Evolutionary conservation across 352 stramenopile genomes (phyloP), one percentile per base, ranked within the genome.

Genomic region (Phytophthora meadii): DNA sequence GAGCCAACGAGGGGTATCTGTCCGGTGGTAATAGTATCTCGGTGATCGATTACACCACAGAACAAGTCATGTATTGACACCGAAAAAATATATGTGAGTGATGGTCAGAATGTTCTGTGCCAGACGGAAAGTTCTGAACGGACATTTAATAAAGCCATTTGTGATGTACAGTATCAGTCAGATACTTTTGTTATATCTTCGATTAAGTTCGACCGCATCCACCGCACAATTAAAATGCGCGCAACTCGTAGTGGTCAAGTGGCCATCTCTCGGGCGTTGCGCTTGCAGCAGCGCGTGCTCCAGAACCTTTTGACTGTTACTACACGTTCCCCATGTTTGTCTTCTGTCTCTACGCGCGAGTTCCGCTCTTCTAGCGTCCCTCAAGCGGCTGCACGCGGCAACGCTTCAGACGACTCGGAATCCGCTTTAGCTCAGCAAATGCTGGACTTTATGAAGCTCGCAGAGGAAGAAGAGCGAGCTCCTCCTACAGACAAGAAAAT

Each of bases 401-500:
- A 41, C 19, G 34, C 49, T 9, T 52, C 66, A 36, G 82, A 92
- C 25, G 69, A 73, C 44, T 86, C 70, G 24, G 83, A 92, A 48
- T 63, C 79, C 24, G 72, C 79, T 46, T 62, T 92, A 34, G 79
- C 77, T 56, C 83, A 92, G 75, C 83, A 92, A 49, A 81, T 92
- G 71, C 46, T 90, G 42, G 83, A 92, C 58, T 88, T 84, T 55
- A 83, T 89, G 70, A 62, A 73, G 56, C 61, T 84, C 6, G 74
- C 70, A 8, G 77, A 81, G 47, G 65, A 74, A 0, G 57, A 77
- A 2, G 53, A 70, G 34, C 9, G 47, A 0, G 30, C 32, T 17
- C 24, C 39, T 25, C 27, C 11, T 28, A 22, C 4, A 0, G 41
- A 72, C 5, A 34, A 54, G 9, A 3, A n/a, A 2, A 44, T 67